Evolutionary conservation across 2,329 filamentous ascomycete genomes (phyloP).

Genomic region (Fusarium sacchari): DNA sequence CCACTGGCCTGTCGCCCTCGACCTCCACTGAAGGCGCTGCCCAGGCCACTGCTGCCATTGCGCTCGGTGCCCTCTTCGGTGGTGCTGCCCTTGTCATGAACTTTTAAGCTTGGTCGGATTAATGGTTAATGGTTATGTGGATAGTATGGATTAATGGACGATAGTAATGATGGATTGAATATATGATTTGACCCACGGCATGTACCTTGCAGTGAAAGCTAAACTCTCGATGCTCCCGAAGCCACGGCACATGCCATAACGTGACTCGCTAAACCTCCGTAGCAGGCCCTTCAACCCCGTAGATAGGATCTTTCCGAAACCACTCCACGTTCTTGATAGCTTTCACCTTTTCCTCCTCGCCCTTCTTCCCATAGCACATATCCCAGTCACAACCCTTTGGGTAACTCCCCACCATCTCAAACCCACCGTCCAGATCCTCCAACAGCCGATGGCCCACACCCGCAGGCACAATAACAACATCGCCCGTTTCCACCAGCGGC

Average conservation of each 20-base stretch:
- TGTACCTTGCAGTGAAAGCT: background rate
- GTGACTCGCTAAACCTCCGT: background rate
- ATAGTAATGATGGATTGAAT: constrained; percentile 2
- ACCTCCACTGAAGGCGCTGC: constrained; percentile 34
- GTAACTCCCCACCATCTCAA: constrained; percentile 76
- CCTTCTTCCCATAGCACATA: constrained; percentile 74
- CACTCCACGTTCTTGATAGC: constrained; percentile 15
- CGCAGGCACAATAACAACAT: constrained; percentile 72
- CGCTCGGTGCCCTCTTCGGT: constrained; percentile 39
- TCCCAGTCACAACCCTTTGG: constrained; percentile 69
- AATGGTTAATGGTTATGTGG: background rate
- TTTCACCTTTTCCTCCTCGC: constrained; percentile 46
- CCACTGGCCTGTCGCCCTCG: constrained; percentile 27
- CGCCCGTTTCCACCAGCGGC: constrained; percentile 64
- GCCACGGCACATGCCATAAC: background rate
- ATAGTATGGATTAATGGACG: constrained; percentile 1
- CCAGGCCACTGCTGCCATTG: constrained; percentile 40
- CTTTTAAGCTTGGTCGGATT: background rate
- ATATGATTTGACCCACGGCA: background rate
- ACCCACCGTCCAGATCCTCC: constrained; percentile 63
- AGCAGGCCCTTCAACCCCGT: constrained; percentile 23
- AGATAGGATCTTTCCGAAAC: constrained; percentile 33
- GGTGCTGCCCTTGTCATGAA: constrained; percentile 39
- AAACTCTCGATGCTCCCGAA: background rate
- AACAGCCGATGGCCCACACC: constrained; percentile 72